phyloP scores from a whole-genome alignment of 169 alveolate genomes.

The Plasmodium yoelii region DNA sequence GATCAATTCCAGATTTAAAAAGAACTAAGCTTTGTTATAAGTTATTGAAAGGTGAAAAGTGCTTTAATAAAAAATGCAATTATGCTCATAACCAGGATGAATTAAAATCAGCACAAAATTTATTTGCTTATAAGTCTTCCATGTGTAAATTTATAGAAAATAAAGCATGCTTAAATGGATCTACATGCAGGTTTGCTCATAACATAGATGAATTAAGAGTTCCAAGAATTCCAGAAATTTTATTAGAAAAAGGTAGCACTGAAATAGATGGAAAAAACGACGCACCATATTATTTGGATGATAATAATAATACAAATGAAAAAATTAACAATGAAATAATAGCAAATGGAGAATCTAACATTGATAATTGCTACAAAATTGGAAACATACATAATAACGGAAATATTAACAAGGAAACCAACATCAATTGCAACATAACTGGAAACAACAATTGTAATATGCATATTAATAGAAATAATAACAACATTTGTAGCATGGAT shows the following conservation, averaged over 20 bases:
- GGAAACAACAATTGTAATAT: not conserved
- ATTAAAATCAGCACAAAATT: conserved; percentile 82
- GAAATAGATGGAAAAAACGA: conserved; percentile 23
- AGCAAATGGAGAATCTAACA: not conserved
- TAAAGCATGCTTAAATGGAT: conserved; percentile 81
- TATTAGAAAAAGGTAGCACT: conserved; percentile 53
- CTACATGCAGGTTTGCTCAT: conserved; percentile 85
- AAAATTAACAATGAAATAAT: conserved; percentile 1
- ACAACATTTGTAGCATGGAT: no score
- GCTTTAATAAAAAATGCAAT: conserved; percentile 78
- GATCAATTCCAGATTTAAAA: conserved; percentile 80
- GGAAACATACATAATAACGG: not conserved
- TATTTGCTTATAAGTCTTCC: conserved; percentile 81
- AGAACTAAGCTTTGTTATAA: conserved; percentile 82
- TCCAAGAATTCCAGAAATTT: conserved; percentile 74
- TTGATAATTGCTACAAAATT: not conserved
- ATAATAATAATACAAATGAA: conserved; percentile 16
- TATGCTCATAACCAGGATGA: conserved; percentile 83
- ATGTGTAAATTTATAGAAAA: conserved; percentile 82
- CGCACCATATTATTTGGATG: not conserved
- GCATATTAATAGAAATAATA: no score
- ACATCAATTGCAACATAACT: not conserved
- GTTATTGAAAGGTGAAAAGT: conserved; percentile 72
- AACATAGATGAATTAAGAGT: conserved; percentile 79
- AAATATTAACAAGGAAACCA: not conserved